Percentiles rank a stretch among this genome's conserved stretches.
These are phyloP conservation scores for Ophiostoma quercus DNA, from an alignment of 2,329 filamentous ascomycete genomes.

Conservation along the genomic window DNA sequence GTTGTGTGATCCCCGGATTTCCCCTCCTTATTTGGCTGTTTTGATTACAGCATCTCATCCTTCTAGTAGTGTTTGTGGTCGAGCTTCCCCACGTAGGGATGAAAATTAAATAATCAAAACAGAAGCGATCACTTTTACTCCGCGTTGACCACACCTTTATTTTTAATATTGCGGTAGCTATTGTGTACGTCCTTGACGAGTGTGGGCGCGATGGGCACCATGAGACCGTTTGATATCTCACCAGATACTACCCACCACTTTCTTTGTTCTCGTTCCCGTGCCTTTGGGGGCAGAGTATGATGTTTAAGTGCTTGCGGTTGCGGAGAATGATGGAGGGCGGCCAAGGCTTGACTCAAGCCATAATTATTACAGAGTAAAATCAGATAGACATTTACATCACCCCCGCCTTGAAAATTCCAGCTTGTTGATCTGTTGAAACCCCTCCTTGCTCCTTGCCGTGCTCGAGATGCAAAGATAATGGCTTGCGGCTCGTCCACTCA, in stretches of 20 bases:
- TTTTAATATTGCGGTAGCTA: too few species aligned
- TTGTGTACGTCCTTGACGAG: too few species aligned
- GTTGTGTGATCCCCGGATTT: constrained; percentile 3
- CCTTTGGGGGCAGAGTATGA: background rate
- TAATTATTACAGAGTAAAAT: background rate
- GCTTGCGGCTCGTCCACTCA: background rate
- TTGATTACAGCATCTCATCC: constrained; percentile 1
- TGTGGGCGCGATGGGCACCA: background rate
- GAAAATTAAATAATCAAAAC: background rate
- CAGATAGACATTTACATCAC: background rate
- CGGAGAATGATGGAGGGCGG: background rate
- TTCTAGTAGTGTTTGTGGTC: background rate
- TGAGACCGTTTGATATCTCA: background rate
- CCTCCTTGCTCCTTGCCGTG: background rate
- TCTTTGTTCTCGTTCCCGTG: background rate
- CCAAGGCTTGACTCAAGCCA: background rate
- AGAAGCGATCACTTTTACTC: background rate
- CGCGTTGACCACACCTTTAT: constrained; percentile 4
- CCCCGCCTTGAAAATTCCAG: background rate
- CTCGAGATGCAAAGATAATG: background rate
- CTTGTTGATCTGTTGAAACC: background rate
- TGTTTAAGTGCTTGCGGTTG: background rate
- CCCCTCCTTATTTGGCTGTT: constrained; percentile 1
- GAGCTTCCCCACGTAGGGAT: background rate
- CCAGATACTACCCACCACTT: background rate